Evolutionary conservation across 1,284 basidiomycete species (phyloP), one percentile per base, ranked within the genome.

Genomic region (Amylostereum chailletii): DNA sequence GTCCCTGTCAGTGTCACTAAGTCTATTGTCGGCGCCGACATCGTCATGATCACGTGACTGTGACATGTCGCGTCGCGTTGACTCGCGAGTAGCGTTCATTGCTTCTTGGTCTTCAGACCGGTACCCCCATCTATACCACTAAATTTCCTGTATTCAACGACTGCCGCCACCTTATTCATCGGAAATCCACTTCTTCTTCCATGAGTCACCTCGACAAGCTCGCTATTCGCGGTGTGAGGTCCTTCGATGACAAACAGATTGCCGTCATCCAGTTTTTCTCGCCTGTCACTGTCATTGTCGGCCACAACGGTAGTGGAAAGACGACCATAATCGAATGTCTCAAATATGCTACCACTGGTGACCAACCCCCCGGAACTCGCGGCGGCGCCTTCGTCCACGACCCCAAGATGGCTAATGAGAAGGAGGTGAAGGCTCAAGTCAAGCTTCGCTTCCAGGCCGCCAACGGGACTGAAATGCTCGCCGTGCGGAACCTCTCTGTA

Each of bases 271-370:
- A 99, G 65, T 99, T 99, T 72, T 97, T 94, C 71, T 86, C 86
- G 10, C 96, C 96, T 2, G 87, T 99, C 49, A 99, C 96, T 0
- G 94, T 99, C 63, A 99, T 99, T 57, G 94, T 99, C 5, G 96
- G 96, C 4, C 91, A 95, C 71, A 99, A 99, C 69, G 96, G 96
- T 10, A 94, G 90, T 58, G 96, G 96, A 46, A 99, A 99, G 73
- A 99, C 96, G 61, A 99, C 95, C 1, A 90, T 99, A 64, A 99
- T 99, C 66, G 96, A 99, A 73, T 99, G 95, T 68, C 80, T 99
- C 63, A 99, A 99, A 71, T 99, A 99, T 65, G 93, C 93, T 3
- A 97, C 95, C 0, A 99, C 96, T 0, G 96, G 96, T 34, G 94
- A 99, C 65, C 84, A 99, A 58, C 96, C 96, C 0, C 93, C 96